phyloP scores from a whole-genome alignment of 129 eudicot genomes.

The Kitagawia praeruptora region DNA sequence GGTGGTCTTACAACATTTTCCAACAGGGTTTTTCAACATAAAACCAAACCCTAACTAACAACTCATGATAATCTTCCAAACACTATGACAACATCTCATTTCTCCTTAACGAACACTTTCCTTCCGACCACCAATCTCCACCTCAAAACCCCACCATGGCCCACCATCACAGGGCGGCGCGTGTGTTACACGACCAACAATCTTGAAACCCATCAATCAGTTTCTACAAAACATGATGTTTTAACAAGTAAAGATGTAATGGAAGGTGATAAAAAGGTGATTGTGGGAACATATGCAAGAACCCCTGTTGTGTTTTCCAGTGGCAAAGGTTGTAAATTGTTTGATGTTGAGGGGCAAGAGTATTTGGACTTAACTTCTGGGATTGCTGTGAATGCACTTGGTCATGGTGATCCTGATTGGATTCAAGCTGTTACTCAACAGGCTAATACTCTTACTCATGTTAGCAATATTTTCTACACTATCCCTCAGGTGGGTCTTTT shows the following conservation, averaged over 20 bases:
- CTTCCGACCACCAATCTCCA: constrained; percentile 3
- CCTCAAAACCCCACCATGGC: not conserved
- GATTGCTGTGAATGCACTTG: constrained; percentile 87
- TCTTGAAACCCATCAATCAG: not conserved
- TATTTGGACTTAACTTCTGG: constrained; percentile 81
- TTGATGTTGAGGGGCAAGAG: constrained; percentile 65
- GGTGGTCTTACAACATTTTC: too few species aligned
- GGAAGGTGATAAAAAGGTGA: constrained; percentile 39
- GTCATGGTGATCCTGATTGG: constrained; percentile 90
- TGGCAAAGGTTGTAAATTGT: constrained; percentile 79
- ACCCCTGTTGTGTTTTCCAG: constrained; percentile 57
- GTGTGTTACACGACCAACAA: not conserved
- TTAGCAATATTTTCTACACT: constrained; percentile 57
- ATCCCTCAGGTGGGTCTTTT: constrained; percentile 52
- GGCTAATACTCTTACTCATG: constrained; percentile 49
- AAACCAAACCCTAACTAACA: too few species aligned
- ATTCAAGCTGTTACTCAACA: constrained; percentile 45
- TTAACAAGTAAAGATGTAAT: constrained; percentile 35
- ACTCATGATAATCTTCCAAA: not conserved
- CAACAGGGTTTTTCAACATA: too few species aligned
- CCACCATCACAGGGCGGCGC: not conserved
- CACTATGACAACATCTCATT: constrained; percentile 8
- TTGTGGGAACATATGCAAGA: constrained; percentile 80
- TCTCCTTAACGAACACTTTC: not conserved
- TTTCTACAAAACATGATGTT: not conserved